Base-by-base conservation (phyloP, 192 early-diverging fungal genomes). In the Podila minutissima region DNA sequence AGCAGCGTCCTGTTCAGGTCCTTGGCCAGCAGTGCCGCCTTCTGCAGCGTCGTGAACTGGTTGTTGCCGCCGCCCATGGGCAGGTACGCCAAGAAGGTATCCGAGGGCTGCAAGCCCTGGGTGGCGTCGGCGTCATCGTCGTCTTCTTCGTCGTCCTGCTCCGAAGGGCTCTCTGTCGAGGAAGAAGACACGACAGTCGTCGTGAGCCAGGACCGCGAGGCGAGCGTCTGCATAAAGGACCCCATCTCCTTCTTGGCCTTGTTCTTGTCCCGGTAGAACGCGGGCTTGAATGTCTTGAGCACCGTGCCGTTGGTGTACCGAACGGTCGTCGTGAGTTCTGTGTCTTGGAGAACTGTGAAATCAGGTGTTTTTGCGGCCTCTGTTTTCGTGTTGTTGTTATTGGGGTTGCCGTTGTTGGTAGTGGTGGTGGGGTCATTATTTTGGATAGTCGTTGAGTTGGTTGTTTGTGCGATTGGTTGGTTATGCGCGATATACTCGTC, bases 21-120 rank as follows among this genome's bases (percentile, higher is more conserved):
- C 60, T 81, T 81, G 37, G 77, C 77, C 41, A 81, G 32, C 5
- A 81, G 31, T 3, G 77, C 77, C 17, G 77, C 77, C 48, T 65
- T 72, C 32, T 81, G 71, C 4, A 81, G 67, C 0, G 77, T 68
- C 2, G 77, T 69, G 48, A 81, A 81, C 58, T 81, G 77, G 58
- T 81, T 81, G 62, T 81, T 81, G 4, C 77, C 71, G 11, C 77
- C 77, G 22, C 77, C 77, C 77, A 81, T 81, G 4, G 77, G 77
- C 62, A 81, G 17, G 15, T 81, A 81, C 1, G 61, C 57, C 38
- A 81, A 69, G 41, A 69, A 81, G 10, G 28, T 29, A n/a, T 72
- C 37, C 13, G 68, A 68, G 2, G 64, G 32, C 31, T 31, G 64
- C 12, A 28, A 12, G 38, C 51, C 57, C 17, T 26, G 35, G 2